Evolutionary conservation across 441 rosid genomes (phyloP).

Genomic region (Caryocar brasiliense): DNA sequence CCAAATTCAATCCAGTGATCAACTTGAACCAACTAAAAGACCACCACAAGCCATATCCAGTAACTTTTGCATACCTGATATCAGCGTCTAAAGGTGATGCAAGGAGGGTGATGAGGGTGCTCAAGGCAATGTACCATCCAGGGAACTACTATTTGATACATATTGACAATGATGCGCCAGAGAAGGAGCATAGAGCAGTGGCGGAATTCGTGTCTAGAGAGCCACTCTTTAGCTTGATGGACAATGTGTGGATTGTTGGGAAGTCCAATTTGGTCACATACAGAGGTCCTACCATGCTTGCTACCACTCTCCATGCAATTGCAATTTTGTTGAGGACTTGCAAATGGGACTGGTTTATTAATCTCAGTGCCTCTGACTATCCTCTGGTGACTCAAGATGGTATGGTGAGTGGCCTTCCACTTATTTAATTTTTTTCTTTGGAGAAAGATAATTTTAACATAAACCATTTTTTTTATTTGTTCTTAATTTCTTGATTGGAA

Average conservation of each 20-base stretch:
- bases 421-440: background rate
- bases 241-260: constrained; percentile 18
- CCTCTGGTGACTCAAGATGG: constrained; percentile 34
- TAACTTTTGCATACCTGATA: constrained; percentile 23
- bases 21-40: constrained; percentile 26
- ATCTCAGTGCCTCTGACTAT: constrained; percentile 30
- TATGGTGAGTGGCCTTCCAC: constrained; percentile 36
- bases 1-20: constrained; percentile 24
- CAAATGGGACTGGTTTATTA: constrained; percentile 31
- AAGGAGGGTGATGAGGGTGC: constrained; percentile 3
- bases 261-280: constrained; percentile 31
- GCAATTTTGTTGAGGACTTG: constrained; percentile 21
- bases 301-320: constrained; percentile 24
- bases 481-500: background rate
- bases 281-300: constrained; percentile 29
- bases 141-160: constrained; percentile 18
- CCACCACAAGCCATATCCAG: constrained; percentile 32
- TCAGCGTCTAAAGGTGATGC: constrained; percentile 22
- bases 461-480: background rate
- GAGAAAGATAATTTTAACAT: too few species aligned
- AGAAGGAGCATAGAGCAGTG: constrained; percentile 18
- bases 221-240: constrained; percentile 12
- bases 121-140: constrained; percentile 21
- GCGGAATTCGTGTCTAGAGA: constrained; percentile 8
- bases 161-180: constrained; percentile 17